Evolutionary conservation across 2,329 filamentous ascomycete species (phyloP).

Genomic region (Blastomyces gilchristii): DNA sequence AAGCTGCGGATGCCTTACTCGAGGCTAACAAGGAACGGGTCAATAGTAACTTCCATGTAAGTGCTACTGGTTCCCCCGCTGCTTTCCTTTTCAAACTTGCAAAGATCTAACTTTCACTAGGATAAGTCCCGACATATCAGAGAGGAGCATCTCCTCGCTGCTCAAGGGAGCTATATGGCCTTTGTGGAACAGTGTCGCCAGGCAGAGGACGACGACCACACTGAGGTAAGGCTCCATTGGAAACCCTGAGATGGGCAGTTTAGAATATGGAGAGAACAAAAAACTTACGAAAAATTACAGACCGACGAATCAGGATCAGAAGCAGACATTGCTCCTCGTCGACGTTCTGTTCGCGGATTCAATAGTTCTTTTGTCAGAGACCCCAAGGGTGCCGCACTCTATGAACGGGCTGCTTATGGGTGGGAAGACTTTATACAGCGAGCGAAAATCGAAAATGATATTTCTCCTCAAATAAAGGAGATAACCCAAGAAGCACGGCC

Average conservation of each 20-base stretch:
- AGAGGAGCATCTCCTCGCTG: slow-evolving; percentile 33
- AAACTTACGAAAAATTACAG: slow-evolving; percentile 5
- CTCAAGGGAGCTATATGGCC: slow-evolving; percentile 31
- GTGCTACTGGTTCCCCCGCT: slow-evolving; percentile 3
- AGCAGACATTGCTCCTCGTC: slow-evolving; percentile 4
- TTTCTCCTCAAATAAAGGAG: slow-evolving; percentile 32
- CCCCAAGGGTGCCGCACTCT: slow-evolving; percentile 26
- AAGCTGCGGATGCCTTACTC: slow-evolving; percentile 22
- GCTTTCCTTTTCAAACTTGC: background rate
- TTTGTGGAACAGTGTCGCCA: slow-evolving; percentile 31
- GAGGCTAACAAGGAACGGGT: slow-evolving; percentile 26
- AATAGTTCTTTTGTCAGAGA: slow-evolving; percentile 28
- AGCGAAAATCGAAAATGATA: slow-evolving; percentile 29
- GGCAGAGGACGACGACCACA: slow-evolving; percentile 35
- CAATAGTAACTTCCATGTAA: slow-evolving; percentile 26
- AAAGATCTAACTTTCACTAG: slow-evolving; percentile 14
- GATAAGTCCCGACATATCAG: slow-evolving; percentile 22
- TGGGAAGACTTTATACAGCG: slow-evolving; percentile 36
- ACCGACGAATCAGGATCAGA: slow-evolving; percentile 15
- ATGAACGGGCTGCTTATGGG: slow-evolving; percentile 26
- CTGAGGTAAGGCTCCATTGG: slow-evolving; percentile 23
- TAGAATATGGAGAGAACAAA: slow-evolving; percentile 3
- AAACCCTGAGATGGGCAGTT: background rate
- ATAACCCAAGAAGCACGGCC: slow-evolving; percentile 19
- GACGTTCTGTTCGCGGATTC: slow-evolving; percentile 20